These are phyloP conservation scores for Capsicum rhomboideum DNA, from an alignment of 257 asterid genomes.

Conservation along the genomic window DNA sequence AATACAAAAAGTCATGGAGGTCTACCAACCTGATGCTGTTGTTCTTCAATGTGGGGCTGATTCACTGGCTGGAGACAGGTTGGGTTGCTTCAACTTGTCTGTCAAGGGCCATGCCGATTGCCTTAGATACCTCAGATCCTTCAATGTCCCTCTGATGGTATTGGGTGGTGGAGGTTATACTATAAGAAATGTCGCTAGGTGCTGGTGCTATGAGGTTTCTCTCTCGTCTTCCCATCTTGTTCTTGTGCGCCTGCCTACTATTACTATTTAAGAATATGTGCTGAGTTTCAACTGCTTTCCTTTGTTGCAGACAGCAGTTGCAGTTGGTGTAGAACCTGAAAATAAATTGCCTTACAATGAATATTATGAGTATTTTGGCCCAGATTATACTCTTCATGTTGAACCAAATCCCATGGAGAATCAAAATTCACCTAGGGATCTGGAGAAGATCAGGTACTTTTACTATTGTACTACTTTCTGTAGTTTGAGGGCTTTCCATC, in stretches of 20 bases:
- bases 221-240: background rate
- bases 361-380: constrained; percentile 83
- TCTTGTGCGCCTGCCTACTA: background rate
- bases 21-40: constrained; percentile 57
- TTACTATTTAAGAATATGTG: background rate
- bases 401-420: constrained; percentile 59
- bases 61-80: constrained; percentile 57
- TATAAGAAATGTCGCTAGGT: constrained; percentile 56
- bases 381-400: constrained; percentile 68
- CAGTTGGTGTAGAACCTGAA: constrained; percentile 80
- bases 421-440: constrained; percentile 45
- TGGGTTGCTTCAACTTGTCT: constrained; percentile 63
- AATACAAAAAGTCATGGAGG: constrained; percentile 51
- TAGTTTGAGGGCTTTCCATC: background rate
- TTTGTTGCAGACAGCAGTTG: constrained; percentile 77
- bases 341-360: constrained; percentile 75
- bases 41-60: constrained; percentile 76
- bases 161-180: constrained; percentile 75
- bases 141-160: constrained; percentile 63
- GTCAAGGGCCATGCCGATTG: constrained; percentile 67
- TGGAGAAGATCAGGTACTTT: constrained; percentile 66
- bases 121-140: constrained; percentile 51
- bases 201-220: constrained; percentile 66
- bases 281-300: constrained; percentile 8
- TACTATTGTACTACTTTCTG: background rate